phyloP scores from a whole-genome alignment of 192 early-diverging fungal species.

The Glomus cerebriforme region DNA sequence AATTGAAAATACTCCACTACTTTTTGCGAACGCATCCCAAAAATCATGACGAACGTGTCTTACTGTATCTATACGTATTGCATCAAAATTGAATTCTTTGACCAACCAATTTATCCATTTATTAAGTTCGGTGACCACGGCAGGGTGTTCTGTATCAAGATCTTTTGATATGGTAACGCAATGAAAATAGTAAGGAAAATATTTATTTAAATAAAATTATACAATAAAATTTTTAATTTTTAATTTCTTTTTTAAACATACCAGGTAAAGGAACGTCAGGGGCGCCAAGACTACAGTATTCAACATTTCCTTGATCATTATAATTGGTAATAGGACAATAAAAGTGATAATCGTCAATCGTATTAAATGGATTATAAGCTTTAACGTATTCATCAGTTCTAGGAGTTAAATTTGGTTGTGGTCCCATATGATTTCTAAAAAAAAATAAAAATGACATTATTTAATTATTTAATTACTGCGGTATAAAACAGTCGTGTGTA shows the following conservation, averaged over 20 bases:
- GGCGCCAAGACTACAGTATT: slow-evolving; percentile 35
- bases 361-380: slow-evolving; percentile 2
- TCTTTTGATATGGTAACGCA: neutral
- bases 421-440: slow-evolving; percentile 6
- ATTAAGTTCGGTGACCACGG: slow-evolving; percentile 35
- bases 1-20: slow-evolving; percentile 41
- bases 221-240: neutral
- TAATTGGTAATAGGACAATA: neutral
- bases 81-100: slow-evolving; percentile 45
- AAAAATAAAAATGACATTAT: neutral
- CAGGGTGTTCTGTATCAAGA: slow-evolving; percentile 44
- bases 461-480: too few species aligned
- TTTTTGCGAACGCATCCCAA: slow-evolving; percentile 38
- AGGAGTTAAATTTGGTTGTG: neutral
- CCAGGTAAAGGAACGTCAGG: slow-evolving; percentile 31
- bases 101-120: slow-evolving; percentile 29
- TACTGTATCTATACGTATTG: slow-evolving; percentile 49
- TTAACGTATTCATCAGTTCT: neutral
- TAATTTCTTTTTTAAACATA: too few species aligned
- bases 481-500: too few species aligned
- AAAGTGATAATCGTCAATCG: neutral
- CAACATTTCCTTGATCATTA: slow-evolving; percentile 21
- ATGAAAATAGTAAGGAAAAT: neutral
- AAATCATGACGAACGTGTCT: slow-evolving; percentile 45
- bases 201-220: neutral